A percentile compares a stretch with the other conserved stretches of the same genome.
phyloP scores from a whole-genome alignment of 2,329 filamentous ascomycete genomes.

The Orbilia oligospora region DNA sequence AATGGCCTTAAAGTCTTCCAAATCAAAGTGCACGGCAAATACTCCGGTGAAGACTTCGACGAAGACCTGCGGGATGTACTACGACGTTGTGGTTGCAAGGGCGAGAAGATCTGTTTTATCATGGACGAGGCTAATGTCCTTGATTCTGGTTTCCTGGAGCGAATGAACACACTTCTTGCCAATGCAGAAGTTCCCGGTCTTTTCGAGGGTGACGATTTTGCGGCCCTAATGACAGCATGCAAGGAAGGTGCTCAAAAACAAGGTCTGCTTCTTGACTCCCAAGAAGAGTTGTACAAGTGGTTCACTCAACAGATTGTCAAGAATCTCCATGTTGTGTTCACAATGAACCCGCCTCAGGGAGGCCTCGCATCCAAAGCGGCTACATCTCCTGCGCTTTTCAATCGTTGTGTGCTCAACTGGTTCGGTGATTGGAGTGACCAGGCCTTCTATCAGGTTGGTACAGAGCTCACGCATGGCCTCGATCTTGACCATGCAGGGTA shows the following conservation, averaged over 20 bases:
- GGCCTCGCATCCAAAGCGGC: conserved; percentile 95
- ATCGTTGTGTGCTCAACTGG: conserved; percentile 99
- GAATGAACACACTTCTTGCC: conserved; percentile 98
- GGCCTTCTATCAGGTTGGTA: conserved; percentile 96
- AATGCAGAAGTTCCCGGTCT: conserved; percentile 99
- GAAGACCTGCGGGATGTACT: conserved; percentile 96
- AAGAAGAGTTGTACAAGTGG: conserved; percentile 99
- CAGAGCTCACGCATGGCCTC: conserved; percentile 94
- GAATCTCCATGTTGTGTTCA: conserved; percentile 99
- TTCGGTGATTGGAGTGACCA: conserved; percentile 99
- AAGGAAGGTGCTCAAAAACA: conserved; percentile 98
- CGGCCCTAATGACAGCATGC: conserved; percentile 98
- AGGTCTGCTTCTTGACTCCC: conserved; percentile 93
- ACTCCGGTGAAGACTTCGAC: conserved; percentile 98
- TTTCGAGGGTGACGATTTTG: conserved; percentile 98
- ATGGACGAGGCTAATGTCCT: conserved; percentile 99
- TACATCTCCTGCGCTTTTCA: conserved; percentile 97
- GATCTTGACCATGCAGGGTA: conserved; percentile 92
- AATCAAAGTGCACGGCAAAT: conserved; percentile 99
- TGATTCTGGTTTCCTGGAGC: conserved; percentile 97
- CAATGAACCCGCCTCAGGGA: conserved; percentile 98
- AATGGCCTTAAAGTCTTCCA: conserved; percentile 99
- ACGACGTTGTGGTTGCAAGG: conserved; percentile 93
- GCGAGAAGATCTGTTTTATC: conserved; percentile 99
- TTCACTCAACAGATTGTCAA: conserved; percentile 99